These are phyloP conservation scores for Penicillium thymicola DNA, from an alignment of 2,329 filamentous ascomycete genomes.

Conservation along the genomic window DNA sequence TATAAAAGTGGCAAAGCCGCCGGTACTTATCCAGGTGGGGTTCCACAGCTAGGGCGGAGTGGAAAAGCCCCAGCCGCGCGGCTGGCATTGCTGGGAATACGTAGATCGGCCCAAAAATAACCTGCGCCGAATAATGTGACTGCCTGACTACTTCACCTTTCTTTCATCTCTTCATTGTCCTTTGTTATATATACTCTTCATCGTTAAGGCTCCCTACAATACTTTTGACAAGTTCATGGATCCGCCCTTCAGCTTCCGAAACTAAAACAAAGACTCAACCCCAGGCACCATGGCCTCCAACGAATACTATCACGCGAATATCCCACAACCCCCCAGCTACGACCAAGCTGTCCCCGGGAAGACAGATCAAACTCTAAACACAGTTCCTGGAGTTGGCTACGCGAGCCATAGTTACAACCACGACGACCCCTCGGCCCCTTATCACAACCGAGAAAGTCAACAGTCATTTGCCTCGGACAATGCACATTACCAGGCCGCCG, in stretches of 20 bases:
- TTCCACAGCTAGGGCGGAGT: conserved; percentile 1
- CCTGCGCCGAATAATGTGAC: conserved; percentile 17
- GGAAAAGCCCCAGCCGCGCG: conserved; percentile 19
- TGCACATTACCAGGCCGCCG: conserved; percentile 30
- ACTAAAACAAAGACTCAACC: not conserved
- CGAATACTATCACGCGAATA: conserved; percentile 61
- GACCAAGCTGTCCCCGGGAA: conserved; percentile 36
- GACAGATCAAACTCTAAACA: conserved; percentile 35
- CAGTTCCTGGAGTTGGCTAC: conserved; percentile 21
- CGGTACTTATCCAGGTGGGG: not conserved
- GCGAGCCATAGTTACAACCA: conserved; percentile 37
- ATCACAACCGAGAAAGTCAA: conserved; percentile 37
- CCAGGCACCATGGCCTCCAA: conserved; percentile 56
- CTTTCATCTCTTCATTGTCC: not conserved
- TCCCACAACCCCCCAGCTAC: conserved; percentile 32
- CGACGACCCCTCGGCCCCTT: conserved; percentile 39
- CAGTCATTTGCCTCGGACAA: conserved; percentile 36
- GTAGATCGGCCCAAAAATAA: conserved; percentile 27
- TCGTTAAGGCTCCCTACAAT: not conserved
- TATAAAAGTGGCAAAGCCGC: not conserved
- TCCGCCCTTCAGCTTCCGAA: not conserved
- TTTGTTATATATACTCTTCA: not conserved
- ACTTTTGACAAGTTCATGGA: not conserved
- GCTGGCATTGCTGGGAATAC: conserved; percentile 24
- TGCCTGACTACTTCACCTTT: conserved; percentile 13